phyloP scores from a whole-genome alignment of 805 yeast genomes.

The Wickerhamomyces ciferrii region DNA sequence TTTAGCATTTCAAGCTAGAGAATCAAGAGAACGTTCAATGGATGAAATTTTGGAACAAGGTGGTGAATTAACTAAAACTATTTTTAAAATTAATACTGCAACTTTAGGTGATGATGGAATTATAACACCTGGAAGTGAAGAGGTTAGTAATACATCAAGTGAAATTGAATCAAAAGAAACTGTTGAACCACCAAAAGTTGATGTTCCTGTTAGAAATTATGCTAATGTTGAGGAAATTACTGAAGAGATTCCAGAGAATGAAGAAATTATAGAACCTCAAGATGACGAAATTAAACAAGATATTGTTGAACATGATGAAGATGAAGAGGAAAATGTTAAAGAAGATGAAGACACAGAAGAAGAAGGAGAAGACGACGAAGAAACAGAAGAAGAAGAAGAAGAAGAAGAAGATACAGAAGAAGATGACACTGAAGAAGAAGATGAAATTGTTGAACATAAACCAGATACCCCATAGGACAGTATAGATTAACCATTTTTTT shows the following conservation, averaged over 20 bases:
- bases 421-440: not conserved
- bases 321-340: constrained; percentile 3
- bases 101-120: constrained; percentile 11
- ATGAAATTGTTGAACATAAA: not conserved
- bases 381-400: constrained; percentile 5
- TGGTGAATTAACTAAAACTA: constrained; percentile 11
- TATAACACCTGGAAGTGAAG: not conserved
- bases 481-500: not conserved
- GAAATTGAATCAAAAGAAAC: constrained; percentile 7
- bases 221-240: not conserved
- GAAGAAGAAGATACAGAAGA: not conserved
- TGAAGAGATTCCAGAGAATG: constrained; percentile 3
- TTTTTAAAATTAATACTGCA: constrained; percentile 4
- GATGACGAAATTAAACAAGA: no score
- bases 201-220: not conserved
- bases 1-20: constrained; percentile 50
- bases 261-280: no score
- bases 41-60: constrained; percentile 11
- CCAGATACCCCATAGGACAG: not conserved
- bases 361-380: constrained; percentile 1
- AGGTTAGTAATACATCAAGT: not conserved
- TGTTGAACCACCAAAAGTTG: constrained; percentile 3
- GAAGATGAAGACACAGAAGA: constrained; percentile 6
- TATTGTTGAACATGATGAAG: constrained; percentile 3
- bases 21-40: constrained; percentile 31